These are phyloP conservation scores for Nicotiana benthamiana DNA, from an alignment of 257 asterid species.

Conservation along the genomic window DNA sequence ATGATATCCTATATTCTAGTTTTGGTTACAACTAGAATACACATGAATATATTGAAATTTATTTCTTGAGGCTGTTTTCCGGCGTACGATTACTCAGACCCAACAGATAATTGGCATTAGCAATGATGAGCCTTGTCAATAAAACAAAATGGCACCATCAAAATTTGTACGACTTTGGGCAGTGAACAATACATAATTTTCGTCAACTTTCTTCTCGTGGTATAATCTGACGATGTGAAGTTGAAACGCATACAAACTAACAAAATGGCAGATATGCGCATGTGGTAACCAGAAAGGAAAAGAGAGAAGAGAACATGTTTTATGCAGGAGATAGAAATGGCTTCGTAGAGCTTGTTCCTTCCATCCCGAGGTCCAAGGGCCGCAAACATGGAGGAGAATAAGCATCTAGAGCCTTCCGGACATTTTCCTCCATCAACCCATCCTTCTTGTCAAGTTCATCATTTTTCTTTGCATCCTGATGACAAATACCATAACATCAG, in stretches of 20 bases:
- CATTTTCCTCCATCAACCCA: constrained; percentile 41
- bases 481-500: not conserved
- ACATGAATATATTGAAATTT: not conserved
- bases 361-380: constrained; percentile 43
- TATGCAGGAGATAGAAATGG: constrained; percentile 25
- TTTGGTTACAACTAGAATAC: not conserved
- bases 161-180: not conserved
- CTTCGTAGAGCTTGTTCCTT: constrained; percentile 36
- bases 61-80: not conserved
- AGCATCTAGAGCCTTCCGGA: constrained; percentile 50
- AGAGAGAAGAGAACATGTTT: not conserved
- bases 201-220: not conserved
- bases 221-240: not conserved
- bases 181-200: not conserved
- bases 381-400: constrained; percentile 77
- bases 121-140: not conserved
- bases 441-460: constrained; percentile 66
- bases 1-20: not conserved
- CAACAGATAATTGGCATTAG: not conserved
- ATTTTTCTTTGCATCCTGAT: constrained; percentile 74
- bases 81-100: too few species aligned
- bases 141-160: not conserved
- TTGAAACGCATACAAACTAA: not conserved
- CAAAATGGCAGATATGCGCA: not conserved
- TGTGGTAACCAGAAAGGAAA: not conserved